phyloP scores from a whole-genome alignment of 306 rosid species.

The Gynostemma pentaphyllum region DNA sequence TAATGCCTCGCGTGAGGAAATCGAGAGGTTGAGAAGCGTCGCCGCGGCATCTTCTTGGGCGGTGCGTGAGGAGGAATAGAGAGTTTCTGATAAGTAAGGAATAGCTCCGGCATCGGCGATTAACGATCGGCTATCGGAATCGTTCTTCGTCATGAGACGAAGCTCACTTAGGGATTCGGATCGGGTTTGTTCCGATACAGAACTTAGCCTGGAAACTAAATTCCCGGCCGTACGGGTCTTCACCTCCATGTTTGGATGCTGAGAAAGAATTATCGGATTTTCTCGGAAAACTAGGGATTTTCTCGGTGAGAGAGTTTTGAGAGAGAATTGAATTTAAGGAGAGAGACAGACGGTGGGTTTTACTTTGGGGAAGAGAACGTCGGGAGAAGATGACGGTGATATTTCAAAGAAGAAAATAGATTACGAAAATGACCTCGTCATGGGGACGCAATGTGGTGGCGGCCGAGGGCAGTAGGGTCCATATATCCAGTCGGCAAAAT shows the following conservation, averaged over 20 bases:
- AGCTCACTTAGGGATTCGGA: conserved; percentile 53
- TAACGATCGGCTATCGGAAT: conserved; percentile 54
- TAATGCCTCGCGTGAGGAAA: conserved; percentile 41
- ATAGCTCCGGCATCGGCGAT: conserved; percentile 67
- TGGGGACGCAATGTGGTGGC: not conserved
- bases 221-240: conserved; percentile 33
- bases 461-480: not conserved
- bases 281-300: too few relatives aligned
- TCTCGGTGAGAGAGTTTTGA: not conserved
- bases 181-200: conserved; percentile 63
- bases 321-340: not conserved
- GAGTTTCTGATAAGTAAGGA: conserved; percentile 60
- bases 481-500: not conserved
- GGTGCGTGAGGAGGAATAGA: conserved; percentile 44
- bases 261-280: not conserved
- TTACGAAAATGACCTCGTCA: not conserved
- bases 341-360: not conserved
- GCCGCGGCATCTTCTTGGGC: conserved; percentile 87
- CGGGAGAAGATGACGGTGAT: not conserved
- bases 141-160: conserved; percentile 51
- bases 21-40: conserved; percentile 72
- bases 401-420: not conserved
- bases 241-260: conserved; percentile 33
- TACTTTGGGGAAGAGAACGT: not conserved
- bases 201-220: conserved; percentile 56